Evolutionary conservation across 768 basidiomycete genomes (phyloP).

Genomic region (Daedaleopsis sinensis): DNA sequence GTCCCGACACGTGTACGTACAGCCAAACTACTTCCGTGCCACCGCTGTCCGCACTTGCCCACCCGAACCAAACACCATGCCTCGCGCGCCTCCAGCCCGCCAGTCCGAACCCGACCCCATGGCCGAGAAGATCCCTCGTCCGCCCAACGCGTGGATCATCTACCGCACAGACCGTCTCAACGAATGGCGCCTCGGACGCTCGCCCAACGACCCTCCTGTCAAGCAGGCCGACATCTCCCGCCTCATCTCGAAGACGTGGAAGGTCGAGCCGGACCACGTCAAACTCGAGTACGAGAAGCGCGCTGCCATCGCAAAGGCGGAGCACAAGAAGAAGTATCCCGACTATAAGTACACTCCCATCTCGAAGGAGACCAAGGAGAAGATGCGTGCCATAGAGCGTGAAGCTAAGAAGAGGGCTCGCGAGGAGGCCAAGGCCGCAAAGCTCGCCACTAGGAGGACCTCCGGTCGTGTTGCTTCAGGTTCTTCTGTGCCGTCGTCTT

Average conservation of each 20-base stretch:
- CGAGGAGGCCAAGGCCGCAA: slow-evolving; percentile 13
- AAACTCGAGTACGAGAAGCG: slow-evolving; percentile 18
- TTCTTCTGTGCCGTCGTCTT: neutral
- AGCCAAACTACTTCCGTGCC: neutral
- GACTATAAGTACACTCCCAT: slow-evolving; percentile 31
- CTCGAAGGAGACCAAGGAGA: slow-evolving; percentile 25
- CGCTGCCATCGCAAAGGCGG: slow-evolving; percentile 24
- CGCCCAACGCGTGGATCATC: slow-evolving; percentile 25
- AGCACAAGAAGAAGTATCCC: slow-evolving; percentile 29
- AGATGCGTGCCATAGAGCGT: slow-evolving; percentile 6
- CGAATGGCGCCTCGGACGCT: neutral
- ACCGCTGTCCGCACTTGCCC: neutral
- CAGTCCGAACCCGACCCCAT: neutral
- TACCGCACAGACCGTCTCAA: slow-evolving; percentile 20
- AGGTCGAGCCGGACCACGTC: neutral
- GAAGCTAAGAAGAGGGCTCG: slow-evolving; percentile 12
- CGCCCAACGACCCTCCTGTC: neutral
- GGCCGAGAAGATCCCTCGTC: slow-evolving; percentile 14
- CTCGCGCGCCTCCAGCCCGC: neutral
- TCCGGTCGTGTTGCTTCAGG: neutral
- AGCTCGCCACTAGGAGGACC: neutral
- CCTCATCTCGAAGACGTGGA: slow-evolving; percentile 12
- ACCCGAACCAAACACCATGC: neutral
- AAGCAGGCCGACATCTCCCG: slow-evolving; percentile 16
- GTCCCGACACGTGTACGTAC: neutral